phyloP scores from a whole-genome alignment of 495 filamentous ascomycete genomes.

The Aspergillus diversus region DNA sequence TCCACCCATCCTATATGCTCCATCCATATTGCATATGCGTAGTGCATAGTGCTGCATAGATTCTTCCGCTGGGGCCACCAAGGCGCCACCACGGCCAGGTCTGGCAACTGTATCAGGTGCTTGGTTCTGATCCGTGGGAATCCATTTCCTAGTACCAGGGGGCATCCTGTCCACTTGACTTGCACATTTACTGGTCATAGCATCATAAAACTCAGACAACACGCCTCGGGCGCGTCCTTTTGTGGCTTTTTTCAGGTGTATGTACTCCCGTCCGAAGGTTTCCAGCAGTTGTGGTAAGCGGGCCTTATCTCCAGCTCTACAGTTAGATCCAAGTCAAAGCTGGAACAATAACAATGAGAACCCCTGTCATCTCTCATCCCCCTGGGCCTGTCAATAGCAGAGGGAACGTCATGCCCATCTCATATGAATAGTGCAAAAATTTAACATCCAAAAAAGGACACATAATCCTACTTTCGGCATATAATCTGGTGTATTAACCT shows the following conservation, averaged over 20 bases:
- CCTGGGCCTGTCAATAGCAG: no score
- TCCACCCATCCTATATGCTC: slow-evolving; percentile 7
- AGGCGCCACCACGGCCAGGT: slow-evolving; percentile 16
- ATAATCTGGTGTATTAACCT: not conserved
- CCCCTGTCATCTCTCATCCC: no score
- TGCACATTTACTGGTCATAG: slow-evolving; percentile 2
- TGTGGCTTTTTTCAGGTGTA: not conserved
- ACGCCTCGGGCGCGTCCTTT: not conserved
- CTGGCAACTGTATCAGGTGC: slow-evolving; percentile 21
- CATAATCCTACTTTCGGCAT: not conserved
- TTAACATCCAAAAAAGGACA: not conserved
- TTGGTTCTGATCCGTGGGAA: slow-evolving; percentile 13
- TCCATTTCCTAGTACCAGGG: slow-evolving; percentile 8
- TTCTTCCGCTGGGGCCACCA: slow-evolving; percentile 3
- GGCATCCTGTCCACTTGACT: slow-evolving; percentile 17
- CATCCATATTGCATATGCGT: slow-evolving; percentile 18
- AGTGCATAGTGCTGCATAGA: slow-evolving; percentile 9
- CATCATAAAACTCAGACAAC: not conserved
- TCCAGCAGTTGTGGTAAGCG: no score
- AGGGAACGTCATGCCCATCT: no score
- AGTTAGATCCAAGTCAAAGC: no score
- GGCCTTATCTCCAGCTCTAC: no score
- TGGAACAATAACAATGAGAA: no score
- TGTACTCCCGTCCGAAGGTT: not conserved
- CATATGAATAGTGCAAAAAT: no score